Conservation (phyloP, 176 grass and related monocot genomes). For the Cocos nucifera region DNA sequence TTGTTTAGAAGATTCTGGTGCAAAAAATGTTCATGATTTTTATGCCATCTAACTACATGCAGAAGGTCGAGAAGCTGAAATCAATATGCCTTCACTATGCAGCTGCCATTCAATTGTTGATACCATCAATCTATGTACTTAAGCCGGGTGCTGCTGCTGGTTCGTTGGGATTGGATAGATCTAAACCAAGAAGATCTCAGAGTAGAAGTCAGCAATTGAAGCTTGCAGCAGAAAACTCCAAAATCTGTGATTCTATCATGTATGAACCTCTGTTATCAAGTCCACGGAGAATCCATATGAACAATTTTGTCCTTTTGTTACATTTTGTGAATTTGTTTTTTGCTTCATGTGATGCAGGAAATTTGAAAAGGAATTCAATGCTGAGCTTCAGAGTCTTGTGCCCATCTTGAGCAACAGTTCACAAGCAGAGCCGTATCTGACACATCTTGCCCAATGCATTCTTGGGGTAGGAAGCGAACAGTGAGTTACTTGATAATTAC, state of each 20-base stretch:
- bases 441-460: constrained; percentile 86
- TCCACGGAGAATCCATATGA: too few species aligned
- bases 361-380: constrained; percentile 84
- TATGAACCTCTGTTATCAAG: constrained; percentile 16
- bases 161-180: constrained; percentile 14
- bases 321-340: neutral
- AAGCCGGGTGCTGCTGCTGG: constrained; percentile 23
- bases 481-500: constrained; percentile 14
- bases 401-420: constrained; percentile 64
- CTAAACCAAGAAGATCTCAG: constrained; percentile 35
- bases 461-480: constrained; percentile 60
- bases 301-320: neutral
- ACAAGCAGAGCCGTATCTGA: constrained; percentile 82
- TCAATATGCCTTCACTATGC: constrained; percentile 76
- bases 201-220: constrained; percentile 49
- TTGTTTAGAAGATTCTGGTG: too few species aligned
- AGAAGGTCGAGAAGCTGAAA: constrained; percentile 96
- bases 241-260: constrained; percentile 71
- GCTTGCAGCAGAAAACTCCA: constrained; percentile 43
- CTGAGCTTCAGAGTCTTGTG: constrained; percentile 67
- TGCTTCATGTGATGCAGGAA: constrained; percentile 46
- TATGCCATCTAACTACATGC: constrained; percentile 17
- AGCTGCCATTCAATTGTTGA: constrained; percentile 70
- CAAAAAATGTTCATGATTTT: neutral
- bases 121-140: constrained; percentile 54